Evolutionary conservation across 108 stramenopile genomes (phyloP).

Genomic region (Licmophora abbreviata): DNA sequence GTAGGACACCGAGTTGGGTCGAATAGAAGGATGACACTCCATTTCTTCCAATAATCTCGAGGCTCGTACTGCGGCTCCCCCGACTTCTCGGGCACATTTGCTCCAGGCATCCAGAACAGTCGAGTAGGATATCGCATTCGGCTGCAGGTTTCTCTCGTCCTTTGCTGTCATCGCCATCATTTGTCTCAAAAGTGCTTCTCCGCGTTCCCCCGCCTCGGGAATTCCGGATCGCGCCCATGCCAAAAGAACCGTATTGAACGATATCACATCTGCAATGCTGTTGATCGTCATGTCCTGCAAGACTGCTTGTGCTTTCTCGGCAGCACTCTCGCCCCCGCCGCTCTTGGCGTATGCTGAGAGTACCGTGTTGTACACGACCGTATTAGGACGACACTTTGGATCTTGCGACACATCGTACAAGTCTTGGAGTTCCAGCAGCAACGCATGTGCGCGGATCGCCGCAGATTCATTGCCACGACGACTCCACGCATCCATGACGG

Average conservation of each 20-base stretch:
- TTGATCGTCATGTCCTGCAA: slow-evolving; percentile 21
- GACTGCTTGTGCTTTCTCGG: slow-evolving; percentile 17
- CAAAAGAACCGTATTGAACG: slow-evolving; percentile 35
- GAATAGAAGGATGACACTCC: slow-evolving; percentile 13
- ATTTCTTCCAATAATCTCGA: slow-evolving; percentile 22
- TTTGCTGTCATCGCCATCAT: no score
- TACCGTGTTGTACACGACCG: slow-evolving; percentile 38
- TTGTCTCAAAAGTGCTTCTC: slow-evolving; percentile 26
- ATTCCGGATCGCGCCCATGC: slow-evolving; percentile 32
- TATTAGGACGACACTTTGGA: slow-evolving; percentile 26
- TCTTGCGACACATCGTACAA: slow-evolving; percentile 14
- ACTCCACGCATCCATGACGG: slow-evolving; percentile 50
- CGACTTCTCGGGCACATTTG: slow-evolving; percentile 1
- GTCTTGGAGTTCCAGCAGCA: slow-evolving; percentile 20
- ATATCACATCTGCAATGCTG: slow-evolving; percentile 11
- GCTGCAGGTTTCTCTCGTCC: slow-evolving; percentile 12
- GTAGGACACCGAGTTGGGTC: slow-evolving; percentile 36
- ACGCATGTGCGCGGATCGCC: slow-evolving; percentile 23
- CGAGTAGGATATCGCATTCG: slow-evolving; percentile 13
- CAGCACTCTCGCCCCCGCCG: slow-evolving; percentile 6
- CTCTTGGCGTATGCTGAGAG: slow-evolving; percentile 36
- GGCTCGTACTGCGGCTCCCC: slow-evolving; percentile 19
- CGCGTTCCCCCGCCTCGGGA: slow-evolving; percentile 26
- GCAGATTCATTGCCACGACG: slow-evolving; percentile 25
- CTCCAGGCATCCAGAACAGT: slow-evolving; percentile 23